phyloP scores from a whole-genome alignment of 208 protist species.

The Wallacemonas sp. region DNA sequence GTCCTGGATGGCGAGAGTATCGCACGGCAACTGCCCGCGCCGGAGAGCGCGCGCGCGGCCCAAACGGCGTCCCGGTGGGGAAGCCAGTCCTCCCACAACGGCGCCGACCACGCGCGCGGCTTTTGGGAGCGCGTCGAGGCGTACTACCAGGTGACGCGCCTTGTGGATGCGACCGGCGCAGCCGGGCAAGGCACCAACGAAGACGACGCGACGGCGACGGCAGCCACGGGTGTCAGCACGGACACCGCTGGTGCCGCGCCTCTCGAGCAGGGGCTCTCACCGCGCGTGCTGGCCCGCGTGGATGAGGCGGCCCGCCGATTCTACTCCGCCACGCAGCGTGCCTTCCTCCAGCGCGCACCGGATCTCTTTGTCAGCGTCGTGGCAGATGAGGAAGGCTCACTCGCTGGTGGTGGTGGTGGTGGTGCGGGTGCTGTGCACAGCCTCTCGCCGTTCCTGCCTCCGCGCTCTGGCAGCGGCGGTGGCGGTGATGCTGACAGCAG shows the following conservation, averaged over 20 bases:
- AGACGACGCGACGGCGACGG: background rate
- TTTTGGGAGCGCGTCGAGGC: conserved; percentile 14
- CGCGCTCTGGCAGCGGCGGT: background rate
- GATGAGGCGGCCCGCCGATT: conserved; percentile 38
- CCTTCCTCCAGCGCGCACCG: conserved; percentile 79
- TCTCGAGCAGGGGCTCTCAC: conserved; percentile 8
- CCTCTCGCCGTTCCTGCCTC: conserved; percentile 6
- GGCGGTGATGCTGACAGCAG: too few species aligned
- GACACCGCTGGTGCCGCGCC: too few species aligned
- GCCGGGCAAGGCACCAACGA: background rate
- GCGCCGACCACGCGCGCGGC: too few species aligned
- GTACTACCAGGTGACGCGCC: conserved; percentile 20
- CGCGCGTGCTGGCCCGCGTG: conserved; percentile 28
- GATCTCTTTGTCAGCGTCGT: conserved; percentile 62
- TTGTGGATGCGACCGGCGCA: background rate
- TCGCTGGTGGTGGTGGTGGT: background rate
- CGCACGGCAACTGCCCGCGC: conserved; percentile 31
- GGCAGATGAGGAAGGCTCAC: background rate
- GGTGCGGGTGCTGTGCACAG: background rate
- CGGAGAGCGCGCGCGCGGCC: background rate
- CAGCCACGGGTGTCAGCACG: background rate
- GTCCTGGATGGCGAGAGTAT: conserved; percentile 33
- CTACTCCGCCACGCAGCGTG: conserved; percentile 58
- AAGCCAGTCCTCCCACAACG: too few species aligned
- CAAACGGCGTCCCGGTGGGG: too few species aligned